A percentile compares a stretch with the other conserved stretches of the same genome.
These are phyloP conservation scores for Xerocomus spinulosus DNA, from an alignment of 768 basidiomycete genomes.

Conservation along the genomic window DNA sequence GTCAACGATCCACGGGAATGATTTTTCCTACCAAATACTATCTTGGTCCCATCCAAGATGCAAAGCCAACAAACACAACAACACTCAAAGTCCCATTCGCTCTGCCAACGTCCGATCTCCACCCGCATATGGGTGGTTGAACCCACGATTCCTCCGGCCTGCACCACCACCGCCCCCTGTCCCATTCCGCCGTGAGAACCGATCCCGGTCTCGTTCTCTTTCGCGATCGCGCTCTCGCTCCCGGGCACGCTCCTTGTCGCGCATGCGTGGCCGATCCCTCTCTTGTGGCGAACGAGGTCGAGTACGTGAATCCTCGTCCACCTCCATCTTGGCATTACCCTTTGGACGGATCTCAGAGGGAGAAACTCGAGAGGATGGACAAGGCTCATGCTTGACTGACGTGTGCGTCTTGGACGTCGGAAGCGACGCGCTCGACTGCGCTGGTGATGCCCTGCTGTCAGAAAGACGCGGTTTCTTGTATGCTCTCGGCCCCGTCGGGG, in stretches of 20 bases:
- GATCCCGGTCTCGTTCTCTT: slow-evolving; percentile 33
- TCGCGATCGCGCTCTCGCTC: slow-evolving; percentile 35
- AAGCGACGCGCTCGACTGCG: slow-evolving; percentile 29
- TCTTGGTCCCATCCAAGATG: slow-evolving; percentile 21
- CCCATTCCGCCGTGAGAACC: slow-evolving; percentile 41
- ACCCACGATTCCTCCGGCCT: slow-evolving; percentile 36
- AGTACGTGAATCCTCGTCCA: slow-evolving; percentile 49
- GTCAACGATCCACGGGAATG: slow-evolving; percentile 5
- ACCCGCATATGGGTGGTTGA: slow-evolving; percentile 32
- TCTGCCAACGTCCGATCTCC: slow-evolving; percentile 82
- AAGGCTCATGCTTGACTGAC: slow-evolving; percentile 25
- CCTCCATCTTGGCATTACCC: slow-evolving; percentile 44
- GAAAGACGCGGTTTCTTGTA: slow-evolving; percentile 77
- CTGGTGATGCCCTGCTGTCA: slow-evolving; percentile 40
- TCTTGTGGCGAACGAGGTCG: slow-evolving; percentile 42
- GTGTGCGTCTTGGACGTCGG: slow-evolving; percentile 23
- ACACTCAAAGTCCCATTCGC: slow-evolving; percentile 64
- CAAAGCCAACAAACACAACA: slow-evolving; percentile 13
- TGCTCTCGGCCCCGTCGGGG: slow-evolving; percentile 76
- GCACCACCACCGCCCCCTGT: slow-evolving; percentile 37
- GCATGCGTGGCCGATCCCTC: slow-evolving; percentile 37
- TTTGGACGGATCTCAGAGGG: slow-evolving; percentile 28
- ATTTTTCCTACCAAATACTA: slow-evolving; percentile 37
- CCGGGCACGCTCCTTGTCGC: slow-evolving; percentile 35
- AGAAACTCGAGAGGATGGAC: slow-evolving; percentile 26